These are phyloP conservation scores for Dictyostelium intermedium DNA, from an alignment of 78 protist genomes.

Conservation along the genomic window DNA sequence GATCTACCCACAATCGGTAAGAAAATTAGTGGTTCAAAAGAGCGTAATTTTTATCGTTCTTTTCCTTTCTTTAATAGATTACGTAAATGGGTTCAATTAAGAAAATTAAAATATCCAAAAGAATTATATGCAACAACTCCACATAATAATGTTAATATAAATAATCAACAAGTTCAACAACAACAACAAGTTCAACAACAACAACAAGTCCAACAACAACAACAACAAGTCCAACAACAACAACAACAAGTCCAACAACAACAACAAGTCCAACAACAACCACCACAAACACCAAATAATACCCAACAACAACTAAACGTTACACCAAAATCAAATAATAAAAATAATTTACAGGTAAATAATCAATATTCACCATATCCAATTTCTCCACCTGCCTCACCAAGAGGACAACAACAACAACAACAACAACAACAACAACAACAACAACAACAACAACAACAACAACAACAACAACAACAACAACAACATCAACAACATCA, in stretches of 20 bases:
- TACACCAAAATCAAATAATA: constrained; percentile 2
- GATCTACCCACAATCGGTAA: constrained; percentile 60
- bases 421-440: neutral
- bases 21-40: constrained; percentile 2
- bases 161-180: neutral
- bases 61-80: constrained; percentile 63
- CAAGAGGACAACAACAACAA: constrained; percentile 25
- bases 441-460: neutral
- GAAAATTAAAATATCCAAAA: constrained; percentile 44
- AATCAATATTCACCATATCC: constrained; percentile 62
- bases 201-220: constrained; percentile 2
- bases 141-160: neutral
- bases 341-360: neutral
- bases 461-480: neutral
- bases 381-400: constrained; percentile 61
- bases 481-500: neutral
- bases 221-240: neutral
- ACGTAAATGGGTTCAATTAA: constrained; percentile 48
- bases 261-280: neutral
- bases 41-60: constrained; percentile 61
- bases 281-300: neutral
- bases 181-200: neutral
- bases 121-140: constrained; percentile 49
- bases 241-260: neutral
- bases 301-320: neutral